phyloP scores from a whole-genome alignment of 306 rosid genomes.

The Senna tora region DNA sequence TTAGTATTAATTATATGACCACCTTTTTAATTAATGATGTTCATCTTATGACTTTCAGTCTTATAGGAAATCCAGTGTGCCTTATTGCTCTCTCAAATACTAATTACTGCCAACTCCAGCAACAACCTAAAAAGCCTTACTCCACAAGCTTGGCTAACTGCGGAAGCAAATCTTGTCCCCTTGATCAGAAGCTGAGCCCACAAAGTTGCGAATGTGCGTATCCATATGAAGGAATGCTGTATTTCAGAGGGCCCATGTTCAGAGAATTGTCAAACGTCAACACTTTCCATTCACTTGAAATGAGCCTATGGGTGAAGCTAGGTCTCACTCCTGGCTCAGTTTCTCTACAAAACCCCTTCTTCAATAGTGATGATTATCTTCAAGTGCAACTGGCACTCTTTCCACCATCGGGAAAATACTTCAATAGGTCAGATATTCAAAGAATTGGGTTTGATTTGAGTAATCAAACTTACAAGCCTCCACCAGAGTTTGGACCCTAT shows the following conservation, averaged over 20 bases:
- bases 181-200: slow-evolving; percentile 72
- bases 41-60: slow-evolving; percentile 53
- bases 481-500: slow-evolving; percentile 76
- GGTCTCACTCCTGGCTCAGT: slow-evolving; percentile 84
- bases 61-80: slow-evolving; percentile 88
- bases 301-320: slow-evolving; percentile 66
- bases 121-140: slow-evolving; percentile 53
- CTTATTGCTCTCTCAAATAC: slow-evolving; percentile 42
- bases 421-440: slow-evolving; percentile 72
- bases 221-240: slow-evolving; percentile 78
- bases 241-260: slow-evolving; percentile 82
- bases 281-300: slow-evolving; percentile 68
- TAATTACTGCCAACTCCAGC: slow-evolving; percentile 63
- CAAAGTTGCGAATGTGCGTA: slow-evolving; percentile 89
- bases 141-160: slow-evolving; percentile 74
- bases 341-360: slow-evolving; percentile 70
- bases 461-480: slow-evolving; percentile 91
- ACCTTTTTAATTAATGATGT: slow-evolving; percentile 39
- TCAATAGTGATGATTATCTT: slow-evolving; percentile 81
- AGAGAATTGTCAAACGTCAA: slow-evolving; percentile 64
- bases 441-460: slow-evolving; percentile 83
- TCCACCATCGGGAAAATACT: slow-evolving; percentile 64
- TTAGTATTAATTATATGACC: background rate
- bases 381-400: slow-evolving; percentile 78
- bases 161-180: slow-evolving; percentile 57